Base-by-base conservation (phyloP, 2,329 filamentous ascomycete genomes). In the Parastagonospora avenae region DNA sequence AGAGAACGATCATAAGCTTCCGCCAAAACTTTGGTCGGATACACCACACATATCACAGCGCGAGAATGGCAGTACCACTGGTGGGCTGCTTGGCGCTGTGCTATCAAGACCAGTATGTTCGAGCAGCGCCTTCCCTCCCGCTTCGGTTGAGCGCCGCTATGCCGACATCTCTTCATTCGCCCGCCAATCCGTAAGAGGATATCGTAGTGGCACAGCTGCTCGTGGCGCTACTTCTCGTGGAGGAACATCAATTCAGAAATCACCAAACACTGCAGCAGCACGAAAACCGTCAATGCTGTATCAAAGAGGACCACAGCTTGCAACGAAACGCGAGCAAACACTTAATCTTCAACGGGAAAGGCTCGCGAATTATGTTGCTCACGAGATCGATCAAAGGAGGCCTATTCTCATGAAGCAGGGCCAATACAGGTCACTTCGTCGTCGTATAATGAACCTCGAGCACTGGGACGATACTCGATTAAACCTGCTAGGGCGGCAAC, bases 361-460 rank as follows among this genome's bases (percentile, higher is more conserved):
- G 28, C 43, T 57, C 10, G 28, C 43, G 15, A 57, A 50, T 2
- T 53, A 58, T 32, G 30, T 64, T 12, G 37, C 49, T 37, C 50
- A 24, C 42, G 42, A 32, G 24, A 9, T 52, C 16, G 11, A 15
- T 16, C 29, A 50, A 12, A 27, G 35, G 8, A 24, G 2, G 2
- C 4, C 28, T 9, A 28, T 29, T 9, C 42, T 49, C 14, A 45
- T 55, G 15, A 50, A 46, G 36, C 42, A 63, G 28, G 69, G 68
- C n/a, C 61, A 60, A 38, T 71, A 70, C 48, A 50, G 69, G 28
- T 68, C 68, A 14, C 52, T 72, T 19, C 38, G 33, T 12, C 68
- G 69, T 12, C 62, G 66, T 11, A 52, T 70, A n/a, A 41, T 56
- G 43, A 62, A 56, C 16, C 54, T 64, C 16, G 27, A 42, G 19